Percentiles rank a stretch among this genome's conserved stretches.
Conservation (phyloP, 257 asterid genomes). For the Eustoma russellianum region DNA sequence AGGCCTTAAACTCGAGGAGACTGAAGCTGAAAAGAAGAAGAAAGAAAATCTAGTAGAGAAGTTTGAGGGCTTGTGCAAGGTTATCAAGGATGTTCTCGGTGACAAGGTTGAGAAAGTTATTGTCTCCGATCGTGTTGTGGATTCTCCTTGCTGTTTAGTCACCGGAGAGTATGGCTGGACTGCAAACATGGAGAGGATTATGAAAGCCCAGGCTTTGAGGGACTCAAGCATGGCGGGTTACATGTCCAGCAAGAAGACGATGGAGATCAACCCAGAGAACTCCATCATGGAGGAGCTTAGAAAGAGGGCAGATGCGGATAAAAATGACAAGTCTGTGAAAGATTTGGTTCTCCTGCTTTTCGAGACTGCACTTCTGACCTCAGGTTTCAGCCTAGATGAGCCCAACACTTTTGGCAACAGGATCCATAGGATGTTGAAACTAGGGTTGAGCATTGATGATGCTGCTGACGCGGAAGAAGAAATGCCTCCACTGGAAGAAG, state of each 20-base stretch:
- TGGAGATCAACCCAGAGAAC: conserved; percentile 56
- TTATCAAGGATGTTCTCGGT: conserved; percentile 48
- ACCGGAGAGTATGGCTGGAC: conserved; percentile 56
- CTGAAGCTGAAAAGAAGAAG: conserved; percentile 42
- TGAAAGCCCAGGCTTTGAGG: conserved; percentile 47
- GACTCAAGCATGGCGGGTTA: conserved; percentile 53
- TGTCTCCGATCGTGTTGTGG: conserved; percentile 47
- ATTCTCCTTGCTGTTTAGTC: conserved; percentile 52
- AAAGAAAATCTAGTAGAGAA: conserved; percentile 27
- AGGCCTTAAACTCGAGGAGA: conserved; percentile 52
- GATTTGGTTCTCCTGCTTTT: conserved; percentile 49
- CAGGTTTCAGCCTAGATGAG: conserved; percentile 52
- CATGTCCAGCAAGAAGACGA: conserved; percentile 55
- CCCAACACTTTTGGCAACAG: conserved; percentile 56
- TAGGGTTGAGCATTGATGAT: conserved; percentile 58
- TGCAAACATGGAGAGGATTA: conserved; percentile 36
- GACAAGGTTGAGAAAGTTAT: conserved; percentile 45
- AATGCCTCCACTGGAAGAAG: conserved; percentile 45
- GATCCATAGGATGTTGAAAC: conserved; percentile 52
- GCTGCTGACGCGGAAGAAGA: conserved; percentile 39
- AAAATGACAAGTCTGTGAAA: conserved; percentile 50
- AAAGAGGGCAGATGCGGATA: conserved; percentile 54
- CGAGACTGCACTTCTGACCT: conserved; percentile 49
- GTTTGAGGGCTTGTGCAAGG: conserved; percentile 55
- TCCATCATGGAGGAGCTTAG: conserved; percentile 56